These are phyloP conservation scores for Trichoderma sp. DNA, from an alignment of 2,329 filamentous ascomycete genomes.

Conservation along the genomic window DNA sequence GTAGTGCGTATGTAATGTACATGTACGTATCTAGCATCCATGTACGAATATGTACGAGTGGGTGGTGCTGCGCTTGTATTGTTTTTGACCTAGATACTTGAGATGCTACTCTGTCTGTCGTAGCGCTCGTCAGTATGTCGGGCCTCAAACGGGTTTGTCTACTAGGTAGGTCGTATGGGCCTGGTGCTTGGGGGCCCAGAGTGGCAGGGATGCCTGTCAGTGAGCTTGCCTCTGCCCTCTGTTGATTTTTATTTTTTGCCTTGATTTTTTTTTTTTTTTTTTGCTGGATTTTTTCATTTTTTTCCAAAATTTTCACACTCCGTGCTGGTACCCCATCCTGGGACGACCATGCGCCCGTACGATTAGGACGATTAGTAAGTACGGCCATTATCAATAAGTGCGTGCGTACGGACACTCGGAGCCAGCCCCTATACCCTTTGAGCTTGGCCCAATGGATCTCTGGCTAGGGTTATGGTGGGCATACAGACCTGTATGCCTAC, in stretches of 20 bases:
- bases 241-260: background rate
- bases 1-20: constrained; percentile 7
- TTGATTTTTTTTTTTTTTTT: background rate
- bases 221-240: background rate
- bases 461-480: constrained; percentile 5
- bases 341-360: constrained; percentile 6
- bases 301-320: background rate
- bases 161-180: background rate
- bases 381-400: constrained; percentile 1
- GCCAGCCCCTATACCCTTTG: constrained; percentile 1
- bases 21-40: constrained; percentile 8
- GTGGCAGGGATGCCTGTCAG: constrained; percentile 11
- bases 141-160: constrained; percentile 14
- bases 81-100: background rate
- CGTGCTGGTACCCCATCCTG: background rate
- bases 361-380: background rate
- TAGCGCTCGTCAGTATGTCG: constrained; percentile 3
- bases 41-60: background rate
- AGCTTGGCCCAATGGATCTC: constrained; percentile 11
- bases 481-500: constrained; percentile 1
- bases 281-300: background rate
- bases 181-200: background rate
- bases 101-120: background rate
- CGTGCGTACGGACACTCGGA: constrained; percentile 3
- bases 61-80: constrained; percentile 2